Base-by-base conservation (phyloP, 805 yeast genomes). In the Myxozyma udenii region DNA sequence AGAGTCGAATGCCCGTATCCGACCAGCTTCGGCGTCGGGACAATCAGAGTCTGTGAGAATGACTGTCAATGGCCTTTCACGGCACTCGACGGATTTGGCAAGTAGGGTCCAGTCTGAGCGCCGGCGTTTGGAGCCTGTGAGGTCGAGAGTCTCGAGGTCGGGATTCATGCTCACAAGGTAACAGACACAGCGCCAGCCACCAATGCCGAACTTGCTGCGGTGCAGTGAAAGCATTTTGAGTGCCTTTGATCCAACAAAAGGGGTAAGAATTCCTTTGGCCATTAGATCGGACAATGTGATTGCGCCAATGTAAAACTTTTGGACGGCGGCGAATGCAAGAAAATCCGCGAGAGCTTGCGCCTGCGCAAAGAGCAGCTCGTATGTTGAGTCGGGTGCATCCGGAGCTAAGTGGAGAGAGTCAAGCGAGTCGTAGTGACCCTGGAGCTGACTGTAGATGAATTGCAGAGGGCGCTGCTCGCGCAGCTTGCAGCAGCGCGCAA, bases 401-500 rank as follows among this genome's bases (percentile, higher is more conserved):
- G 25, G 14, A 2, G 16, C 48, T 4, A 55, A 39, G 11, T 24
- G 23, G 41, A 53, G 24, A 24, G 26, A 23, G 14, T 53, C 54
- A 23, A 55, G 33, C 5, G 48, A 38, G 18, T 26, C 46, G 30
- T 24, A n/a, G 23, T 43, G 42, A 18, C 57, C 57, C 11, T 14
- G 22, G 30, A 53, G 33, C 36, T 55, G 60, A 25, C 33, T 32
- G 30, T 30, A 44, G 32, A 40, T 23, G 37, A 9, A 45, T 25
- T 36, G 46, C 6, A 40, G 41, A 12, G 60, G 60, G 11, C 28
- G 30, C n/a, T 44, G 36, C 24, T 55, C 60, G 18, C 60, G 60
- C 22, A 55, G 44, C 33, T 53, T 55, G 54, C 60, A 55, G 48
- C 60, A 55, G 6, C 60, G 54, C 14, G 48, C 49, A 32, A 48